Conservation (phyloP, 352 stramenopile species). For the Phytophthora tentaculata region DNA sequence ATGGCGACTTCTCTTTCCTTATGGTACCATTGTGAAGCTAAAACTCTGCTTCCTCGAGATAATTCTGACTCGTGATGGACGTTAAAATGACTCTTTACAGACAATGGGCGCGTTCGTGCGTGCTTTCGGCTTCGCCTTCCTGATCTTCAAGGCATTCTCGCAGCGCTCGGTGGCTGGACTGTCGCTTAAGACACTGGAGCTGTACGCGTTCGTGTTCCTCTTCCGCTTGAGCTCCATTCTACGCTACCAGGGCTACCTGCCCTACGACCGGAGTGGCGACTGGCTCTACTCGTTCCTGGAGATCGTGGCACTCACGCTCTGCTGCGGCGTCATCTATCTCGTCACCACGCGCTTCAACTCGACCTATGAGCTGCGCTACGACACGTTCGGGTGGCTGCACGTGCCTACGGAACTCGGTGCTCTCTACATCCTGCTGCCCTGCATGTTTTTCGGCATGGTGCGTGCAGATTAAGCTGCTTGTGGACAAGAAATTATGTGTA, state of each 20-base stretch:
- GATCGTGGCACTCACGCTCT: constrained; percentile 90
- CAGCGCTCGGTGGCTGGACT: constrained; percentile 92
- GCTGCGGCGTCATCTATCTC: constrained; percentile 90
- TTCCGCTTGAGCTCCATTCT: constrained; percentile 97
- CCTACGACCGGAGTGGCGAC: constrained; percentile 94
- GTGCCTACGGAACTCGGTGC: constrained; percentile 83
- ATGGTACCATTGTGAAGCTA: constrained; percentile 73
- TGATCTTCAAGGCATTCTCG: constrained; percentile 96
- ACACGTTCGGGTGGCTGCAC: constrained; percentile 95
- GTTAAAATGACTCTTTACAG: constrained; percentile 34
- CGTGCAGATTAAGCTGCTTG: constrained; percentile 7
- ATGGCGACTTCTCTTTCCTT: constrained; percentile 99
- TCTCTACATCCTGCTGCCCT: constrained; percentile 88
- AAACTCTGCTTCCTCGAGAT: neutral
- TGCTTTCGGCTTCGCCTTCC: constrained; percentile 91
- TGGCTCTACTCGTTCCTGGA: constrained; percentile 99
- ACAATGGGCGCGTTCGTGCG: constrained; percentile 92
- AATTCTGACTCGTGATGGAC: constrained; percentile 12
- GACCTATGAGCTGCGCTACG: constrained; percentile 96
- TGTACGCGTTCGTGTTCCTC: constrained; percentile 97
- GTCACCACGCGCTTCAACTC: constrained; percentile 93
- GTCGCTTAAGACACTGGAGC: constrained; percentile 97
- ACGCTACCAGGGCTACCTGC: constrained; percentile 97
- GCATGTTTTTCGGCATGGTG: constrained; percentile 89
- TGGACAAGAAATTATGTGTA: neutral